phyloP scores from a whole-genome alignment of 2,329 filamentous ascomycete species.

The Diaporthe longicolla region DNA sequence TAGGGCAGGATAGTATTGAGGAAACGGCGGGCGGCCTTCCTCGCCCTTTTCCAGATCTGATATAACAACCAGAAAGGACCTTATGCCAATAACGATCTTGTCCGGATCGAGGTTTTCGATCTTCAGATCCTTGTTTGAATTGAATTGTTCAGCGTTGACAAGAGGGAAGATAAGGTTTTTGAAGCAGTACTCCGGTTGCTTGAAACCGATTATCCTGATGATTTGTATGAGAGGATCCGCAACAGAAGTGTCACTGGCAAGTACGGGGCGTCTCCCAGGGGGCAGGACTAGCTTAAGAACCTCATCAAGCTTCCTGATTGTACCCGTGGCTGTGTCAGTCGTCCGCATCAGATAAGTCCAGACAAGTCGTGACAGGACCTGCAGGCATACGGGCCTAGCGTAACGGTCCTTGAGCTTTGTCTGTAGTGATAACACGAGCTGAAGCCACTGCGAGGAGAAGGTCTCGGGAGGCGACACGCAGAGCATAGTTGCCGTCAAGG shows the following conservation, averaged over 20 bases:
- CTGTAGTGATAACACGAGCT: conserved; percentile 82
- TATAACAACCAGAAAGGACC: conserved; percentile 94
- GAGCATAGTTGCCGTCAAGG: conserved; percentile 86
- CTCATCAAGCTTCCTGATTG: conserved; percentile 88
- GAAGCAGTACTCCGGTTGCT: conserved; percentile 94
- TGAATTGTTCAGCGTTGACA: conserved; percentile 92
- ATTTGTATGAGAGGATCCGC: conserved; percentile 93
- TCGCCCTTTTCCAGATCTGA: conserved; percentile 90
- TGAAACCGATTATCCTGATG: conserved; percentile 94
- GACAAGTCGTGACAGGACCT: conserved; percentile 89
- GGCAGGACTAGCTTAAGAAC: conserved; percentile 88
- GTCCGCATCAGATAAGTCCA: conserved; percentile 96
- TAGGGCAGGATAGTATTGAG: conserved; percentile 70
- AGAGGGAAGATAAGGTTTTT: conserved; percentile 93
- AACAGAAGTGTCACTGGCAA: conserved; percentile 86
- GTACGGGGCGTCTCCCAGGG: conserved; percentile 81
- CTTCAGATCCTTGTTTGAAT: conserved; percentile 80
- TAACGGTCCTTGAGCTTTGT: conserved; percentile 87
- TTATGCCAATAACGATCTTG: conserved; percentile 96
- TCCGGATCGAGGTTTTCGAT: conserved; percentile 97
- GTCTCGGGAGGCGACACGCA: conserved; percentile 89
- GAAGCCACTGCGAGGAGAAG: conserved; percentile 89
- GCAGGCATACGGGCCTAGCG: conserved; percentile 83
- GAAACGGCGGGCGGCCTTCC: conserved; percentile 84
- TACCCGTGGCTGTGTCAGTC: conserved; percentile 77